Conservation (phyloP, 2,329 filamentous ascomycete genomes). For the Diaporthe helianthi region DNA sequence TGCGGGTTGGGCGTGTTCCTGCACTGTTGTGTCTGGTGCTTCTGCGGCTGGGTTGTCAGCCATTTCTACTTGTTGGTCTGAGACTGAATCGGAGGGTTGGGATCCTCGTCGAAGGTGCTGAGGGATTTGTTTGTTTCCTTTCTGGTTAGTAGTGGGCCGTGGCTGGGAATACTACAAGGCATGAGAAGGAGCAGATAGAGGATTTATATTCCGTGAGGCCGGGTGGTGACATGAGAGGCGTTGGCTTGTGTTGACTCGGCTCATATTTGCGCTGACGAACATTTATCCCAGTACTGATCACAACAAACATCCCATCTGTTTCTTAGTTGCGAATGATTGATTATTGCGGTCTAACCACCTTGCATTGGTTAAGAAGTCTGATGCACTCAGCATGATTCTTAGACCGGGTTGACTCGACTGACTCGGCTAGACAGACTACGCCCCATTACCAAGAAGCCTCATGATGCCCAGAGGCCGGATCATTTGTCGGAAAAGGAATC, state of each 20-base stretch:
- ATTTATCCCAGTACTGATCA: not conserved
- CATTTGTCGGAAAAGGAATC: no score
- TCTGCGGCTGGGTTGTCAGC: not conserved
- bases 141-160: not conserved
- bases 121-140: not conserved
- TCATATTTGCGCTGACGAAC: no score
- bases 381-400: not conserved
- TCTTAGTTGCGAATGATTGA: not conserved
- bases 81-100: no score
- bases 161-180: not conserved
- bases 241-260: not conserved
- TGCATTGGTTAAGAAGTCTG: not conserved
- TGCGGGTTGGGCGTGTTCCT: no score
- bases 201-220: not conserved
- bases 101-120: no score
- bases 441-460: no score
- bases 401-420: not conserved
- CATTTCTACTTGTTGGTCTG: not conserved
- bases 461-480: not conserved
- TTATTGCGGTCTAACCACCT: not conserved
- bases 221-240: not conserved
- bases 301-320: no score
- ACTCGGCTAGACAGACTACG: not conserved
- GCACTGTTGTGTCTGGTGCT: not conserved
- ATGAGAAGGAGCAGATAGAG: not conserved